Percentiles rank a stretch among this genome's conserved stretches.
phyloP scores from a whole-genome alignment of 2,329 filamentous ascomycete genomes.

The Cordyceps cateniannulata region DNA sequence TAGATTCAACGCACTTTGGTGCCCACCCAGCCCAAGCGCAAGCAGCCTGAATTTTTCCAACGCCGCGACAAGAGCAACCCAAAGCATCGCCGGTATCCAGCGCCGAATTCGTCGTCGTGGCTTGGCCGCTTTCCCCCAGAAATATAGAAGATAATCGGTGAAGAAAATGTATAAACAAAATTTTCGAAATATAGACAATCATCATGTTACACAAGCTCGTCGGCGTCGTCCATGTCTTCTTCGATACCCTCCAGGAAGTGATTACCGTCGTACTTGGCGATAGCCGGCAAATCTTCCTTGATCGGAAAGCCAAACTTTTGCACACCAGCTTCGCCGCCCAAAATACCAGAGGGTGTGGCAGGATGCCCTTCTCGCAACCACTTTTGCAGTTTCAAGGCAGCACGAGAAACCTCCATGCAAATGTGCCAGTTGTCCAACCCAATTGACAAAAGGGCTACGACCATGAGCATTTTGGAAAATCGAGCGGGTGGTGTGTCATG shows the following conservation, averaged over 20 bases:
- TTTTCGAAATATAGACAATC: not conserved
- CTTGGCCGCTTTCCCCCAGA: not conserved
- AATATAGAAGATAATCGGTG: not conserved
- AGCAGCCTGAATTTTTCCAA: not conserved
- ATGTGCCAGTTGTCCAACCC: constrained; percentile 44
- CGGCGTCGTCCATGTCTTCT: constrained; percentile 10
- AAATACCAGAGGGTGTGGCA: not conserved
- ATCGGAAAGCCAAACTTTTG: constrained; percentile 9
- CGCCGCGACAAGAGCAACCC: not conserved
- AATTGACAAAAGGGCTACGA: constrained; percentile 37
- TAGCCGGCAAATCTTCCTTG: constrained; percentile 9
- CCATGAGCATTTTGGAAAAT: constrained; percentile 40
- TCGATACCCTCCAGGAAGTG: constrained; percentile 8
- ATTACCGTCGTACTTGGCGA: constrained; percentile 11
- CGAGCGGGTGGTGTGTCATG: constrained; percentile 33
- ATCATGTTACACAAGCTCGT: not conserved
- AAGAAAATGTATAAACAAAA: not conserved
- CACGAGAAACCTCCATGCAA: constrained; percentile 29
- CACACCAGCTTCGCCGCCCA: constrained; percentile 12
- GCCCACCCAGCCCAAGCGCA: not conserved
- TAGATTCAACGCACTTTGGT: not conserved
- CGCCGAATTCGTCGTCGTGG: not conserved
- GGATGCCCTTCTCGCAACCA: constrained; percentile 31
- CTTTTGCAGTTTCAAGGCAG: constrained; percentile 32
- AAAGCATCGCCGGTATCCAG: not conserved